Evolutionary conservation across 2,329 filamentous ascomycete genomes (phyloP).

Genomic region (Calonectria multiphialidica): DNA sequence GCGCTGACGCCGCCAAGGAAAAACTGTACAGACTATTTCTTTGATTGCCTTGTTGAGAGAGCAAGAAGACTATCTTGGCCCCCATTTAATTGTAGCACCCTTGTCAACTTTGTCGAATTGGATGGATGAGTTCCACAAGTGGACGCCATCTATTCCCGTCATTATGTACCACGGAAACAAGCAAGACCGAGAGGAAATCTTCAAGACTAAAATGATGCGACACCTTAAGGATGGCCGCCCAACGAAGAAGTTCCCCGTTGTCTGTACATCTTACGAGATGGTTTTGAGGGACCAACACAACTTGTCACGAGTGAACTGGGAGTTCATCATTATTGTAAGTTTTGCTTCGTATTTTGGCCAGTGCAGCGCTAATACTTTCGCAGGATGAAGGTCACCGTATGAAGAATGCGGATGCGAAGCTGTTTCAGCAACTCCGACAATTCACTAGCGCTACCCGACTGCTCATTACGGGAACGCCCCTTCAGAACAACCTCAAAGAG

Average conservation of each 20-base stretch:
- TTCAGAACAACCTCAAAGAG: constrained; percentile 96
- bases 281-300: constrained; percentile 90
- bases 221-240: constrained; percentile 73
- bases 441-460: constrained; percentile 93
- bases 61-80: constrained; percentile 84
- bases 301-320: constrained; percentile 89
- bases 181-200: constrained; percentile 80
- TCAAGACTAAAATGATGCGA: constrained; percentile 76
- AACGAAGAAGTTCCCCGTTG: constrained; percentile 82
- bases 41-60: constrained; percentile 90
- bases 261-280: constrained; percentile 97
- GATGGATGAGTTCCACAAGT: constrained; percentile 92
- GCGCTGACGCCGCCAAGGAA: constrained; percentile 63
- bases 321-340: constrained; percentile 92
- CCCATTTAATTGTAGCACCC: constrained; percentile 91
- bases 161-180: constrained; percentile 92
- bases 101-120: constrained; percentile 95
- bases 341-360: fast-evolving
- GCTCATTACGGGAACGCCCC: constrained; percentile 92
- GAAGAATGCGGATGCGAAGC: constrained; percentile 94
- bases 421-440: constrained; percentile 89
- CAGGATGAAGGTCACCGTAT: constrained; percentile 95
- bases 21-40: constrained; percentile 92
- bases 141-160: constrained; percentile 90
- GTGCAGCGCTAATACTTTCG: constrained; percentile 32